A percentile compares a stretch with the other conserved stretches of the same genome.
These are phyloP conservation scores for Parachlorella kessleri DNA, from an alignment of 139 green algal genomes.

Conservation along the genomic window DNA sequence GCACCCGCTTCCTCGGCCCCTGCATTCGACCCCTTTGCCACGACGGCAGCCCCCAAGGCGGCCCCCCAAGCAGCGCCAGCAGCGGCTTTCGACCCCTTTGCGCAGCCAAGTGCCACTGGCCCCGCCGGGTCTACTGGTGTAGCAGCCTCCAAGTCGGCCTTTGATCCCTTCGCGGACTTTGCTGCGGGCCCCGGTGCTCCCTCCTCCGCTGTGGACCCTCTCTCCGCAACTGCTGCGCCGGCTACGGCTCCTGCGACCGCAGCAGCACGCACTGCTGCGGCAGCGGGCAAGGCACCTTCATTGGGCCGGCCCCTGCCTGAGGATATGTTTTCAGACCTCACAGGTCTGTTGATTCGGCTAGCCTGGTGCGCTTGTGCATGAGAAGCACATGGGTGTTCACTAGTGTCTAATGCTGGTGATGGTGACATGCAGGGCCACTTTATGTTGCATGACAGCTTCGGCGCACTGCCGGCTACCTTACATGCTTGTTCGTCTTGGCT, in stretches of 20 bases:
- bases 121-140: neutral
- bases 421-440: too few relatives aligned
- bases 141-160: neutral
- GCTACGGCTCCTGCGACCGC: neutral
- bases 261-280: neutral
- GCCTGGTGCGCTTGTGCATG: too few relatives aligned
- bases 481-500: too few relatives aligned
- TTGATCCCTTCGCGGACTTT: constrained; percentile 9
- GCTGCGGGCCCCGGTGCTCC: neutral
- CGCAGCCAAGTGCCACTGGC: neutral
- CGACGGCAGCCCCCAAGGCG: neutral
- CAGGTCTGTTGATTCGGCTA: neutral
- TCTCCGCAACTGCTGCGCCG: neutral
- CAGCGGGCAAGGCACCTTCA: constrained; percentile 3
- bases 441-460: too few relatives aligned
- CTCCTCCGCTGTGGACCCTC: neutral
- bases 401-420: too few relatives aligned
- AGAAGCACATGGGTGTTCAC: too few relatives aligned
- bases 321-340: constrained; percentile 49
- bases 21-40: constrained; percentile 5
- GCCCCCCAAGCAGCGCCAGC: constrained; percentile 3
- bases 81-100: constrained; percentile 21
- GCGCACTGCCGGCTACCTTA: too few relatives aligned
- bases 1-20: neutral
- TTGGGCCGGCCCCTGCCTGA: constrained; percentile 51